These are phyloP conservation scores for Mortierella sp. DNA, from an alignment of 371 early-diverging fungal species.

Conservation along the genomic window DNA sequence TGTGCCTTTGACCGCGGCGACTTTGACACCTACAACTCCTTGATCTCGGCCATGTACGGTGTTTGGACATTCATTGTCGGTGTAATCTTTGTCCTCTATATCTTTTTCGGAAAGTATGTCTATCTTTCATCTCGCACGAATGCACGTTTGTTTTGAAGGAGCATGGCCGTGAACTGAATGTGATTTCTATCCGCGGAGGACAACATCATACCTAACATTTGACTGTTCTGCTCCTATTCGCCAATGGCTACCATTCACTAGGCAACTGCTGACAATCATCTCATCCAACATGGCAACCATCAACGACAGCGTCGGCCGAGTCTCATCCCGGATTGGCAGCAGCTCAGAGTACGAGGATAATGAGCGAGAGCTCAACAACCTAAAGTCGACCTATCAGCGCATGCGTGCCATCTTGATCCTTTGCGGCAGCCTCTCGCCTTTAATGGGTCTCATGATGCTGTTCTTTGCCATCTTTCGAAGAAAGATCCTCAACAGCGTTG, in stretches of 20 bases:
- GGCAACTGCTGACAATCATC: constrained; percentile 55
- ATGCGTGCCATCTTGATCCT: constrained; percentile 52
- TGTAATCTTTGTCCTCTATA: constrained; percentile 26
- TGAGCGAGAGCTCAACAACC: constrained; percentile 53
- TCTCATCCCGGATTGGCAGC: constrained; percentile 49
- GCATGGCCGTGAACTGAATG: background rate
- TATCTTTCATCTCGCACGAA: background rate
- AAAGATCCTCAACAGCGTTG: constrained; percentile 36
- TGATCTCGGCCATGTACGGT: constrained; percentile 26
- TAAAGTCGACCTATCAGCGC: constrained; percentile 55
- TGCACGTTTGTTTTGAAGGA: background rate
- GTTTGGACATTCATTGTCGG: constrained; percentile 28
- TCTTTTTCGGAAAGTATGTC: constrained; percentile 48
- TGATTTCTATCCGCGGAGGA: background rate
- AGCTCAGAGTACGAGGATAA: constrained; percentile 54
- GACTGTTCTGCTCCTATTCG: constrained; percentile 7
- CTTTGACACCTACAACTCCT: background rate
- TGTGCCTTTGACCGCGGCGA: constrained; percentile 38
- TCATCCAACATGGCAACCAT: constrained; percentile 57
- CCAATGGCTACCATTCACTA: constrained; percentile 15
- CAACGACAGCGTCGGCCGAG: constrained; percentile 52
- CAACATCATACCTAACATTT: background rate
- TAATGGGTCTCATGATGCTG: constrained; percentile 57
- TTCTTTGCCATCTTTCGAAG: constrained; percentile 53
- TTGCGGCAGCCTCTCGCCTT: constrained; percentile 54